Base-by-base conservation (phyloP, 83 land plant species). In the Isoetes engelmannii region DNA sequence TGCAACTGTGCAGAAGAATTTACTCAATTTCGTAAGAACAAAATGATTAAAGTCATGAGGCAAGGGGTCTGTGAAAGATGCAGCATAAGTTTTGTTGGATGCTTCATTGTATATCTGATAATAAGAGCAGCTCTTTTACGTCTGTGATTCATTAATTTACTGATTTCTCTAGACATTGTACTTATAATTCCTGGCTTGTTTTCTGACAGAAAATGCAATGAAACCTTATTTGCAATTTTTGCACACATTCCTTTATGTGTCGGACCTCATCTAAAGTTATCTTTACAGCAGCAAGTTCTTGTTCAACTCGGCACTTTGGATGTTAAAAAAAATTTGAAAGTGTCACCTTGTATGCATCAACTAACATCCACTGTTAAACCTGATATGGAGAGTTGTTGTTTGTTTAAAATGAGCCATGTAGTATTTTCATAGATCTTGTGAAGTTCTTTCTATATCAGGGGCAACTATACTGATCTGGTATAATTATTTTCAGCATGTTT, bases 1-100 rank as follows among this genome's bases (percentile, higher is more conserved):
- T n/a, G n/a, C n/a, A n/a, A n/a, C n/a, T n/a, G n/a, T n/a, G 96
- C 96, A 50, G 85, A 87, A 45, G 96, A 90, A 62, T 92, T 87
- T 44, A 51, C 71, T 21, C 15, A 81, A 57, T 90, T 85, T 67
- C 56, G 87, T 46, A 82, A 86, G 45, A 82, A 60, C 69, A 87
- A 82, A 81, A 77, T 90, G 74, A 85, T 83, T 65, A 81, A 81
- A 73, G 73, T 63, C 41, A 74, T 84, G 46, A 75, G 76, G 71
- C 75, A 67, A 71, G 87, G 83, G 50, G 62, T 80, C 53, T 76
- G 74, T 21, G 72, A 67, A 65, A 72, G 76, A 55, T 84, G 85
- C 70, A 85, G 80, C 58, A 69, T 90, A 15, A 90, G 96, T 49
- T 90, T 90, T 88, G 96, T 90, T 28, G 96, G 96, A 47, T 92